These are phyloP conservation scores for Cyclotella kingstonii DNA, from an alignment of 108 stramenopile species.

Conservation along the genomic window DNA sequence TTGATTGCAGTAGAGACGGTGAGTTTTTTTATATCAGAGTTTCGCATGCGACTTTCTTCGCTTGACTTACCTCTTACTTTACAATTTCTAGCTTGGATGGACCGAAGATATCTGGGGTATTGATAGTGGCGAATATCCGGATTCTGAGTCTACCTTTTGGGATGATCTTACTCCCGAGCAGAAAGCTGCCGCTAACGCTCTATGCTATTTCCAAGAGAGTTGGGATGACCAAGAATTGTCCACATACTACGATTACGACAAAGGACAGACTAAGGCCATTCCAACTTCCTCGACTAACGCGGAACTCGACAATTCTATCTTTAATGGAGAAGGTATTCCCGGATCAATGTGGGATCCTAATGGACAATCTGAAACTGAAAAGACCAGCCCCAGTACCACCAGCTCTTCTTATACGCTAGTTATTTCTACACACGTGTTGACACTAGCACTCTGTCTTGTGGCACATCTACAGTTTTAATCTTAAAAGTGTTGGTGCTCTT, in stretches of 20 bases:
- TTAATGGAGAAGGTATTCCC: conserved; percentile 10
- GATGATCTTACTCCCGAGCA: conserved; percentile 39
- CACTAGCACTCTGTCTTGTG: no score
- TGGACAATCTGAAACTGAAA: not conserved
- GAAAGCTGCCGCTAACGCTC: conserved; percentile 35
- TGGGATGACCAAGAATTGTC: conserved; percentile 38
- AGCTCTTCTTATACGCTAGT: not conserved
- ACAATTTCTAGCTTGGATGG: conserved; percentile 34
- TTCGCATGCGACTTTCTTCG: not conserved
- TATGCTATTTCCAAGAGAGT: conserved; percentile 53
- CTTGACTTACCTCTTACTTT: not conserved
- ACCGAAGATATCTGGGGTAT: conserved; percentile 42
- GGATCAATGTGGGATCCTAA: conserved; percentile 10
- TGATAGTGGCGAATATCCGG: conserved; percentile 4
- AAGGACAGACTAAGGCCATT: conserved; percentile 16
- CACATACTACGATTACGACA: conserved; percentile 15
- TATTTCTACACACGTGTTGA: no score
- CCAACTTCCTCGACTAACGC: conserved; percentile 11
- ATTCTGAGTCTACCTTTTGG: conserved; percentile 38
- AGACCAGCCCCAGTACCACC: not conserved
- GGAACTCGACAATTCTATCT: conserved; percentile 35
- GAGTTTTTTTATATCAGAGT: not conserved
- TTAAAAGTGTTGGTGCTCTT: no score
- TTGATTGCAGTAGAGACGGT: conserved; percentile 25
- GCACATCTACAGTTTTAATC: no score